phyloP scores from a whole-genome alignment of 257 asterid genomes.

The Jaltomata sinuosa region DNA sequence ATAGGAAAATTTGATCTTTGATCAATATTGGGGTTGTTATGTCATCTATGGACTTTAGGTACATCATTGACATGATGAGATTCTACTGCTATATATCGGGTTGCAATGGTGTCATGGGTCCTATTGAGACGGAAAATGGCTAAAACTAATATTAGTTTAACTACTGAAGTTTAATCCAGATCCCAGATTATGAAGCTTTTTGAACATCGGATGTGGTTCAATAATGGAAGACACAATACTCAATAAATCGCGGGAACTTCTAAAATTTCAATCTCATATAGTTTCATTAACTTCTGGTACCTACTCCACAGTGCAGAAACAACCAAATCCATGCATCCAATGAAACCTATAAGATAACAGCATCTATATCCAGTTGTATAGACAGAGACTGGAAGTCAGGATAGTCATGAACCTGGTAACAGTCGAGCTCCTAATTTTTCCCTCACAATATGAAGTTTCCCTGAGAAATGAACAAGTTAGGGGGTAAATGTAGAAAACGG shows the following conservation, averaged over 20 bases:
- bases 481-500: not conserved
- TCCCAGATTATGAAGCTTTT: not conserved
- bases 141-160: not conserved
- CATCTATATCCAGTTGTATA: not conserved
- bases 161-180: not conserved
- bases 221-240: not conserved
- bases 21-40: not conserved
- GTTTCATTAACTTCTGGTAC: not conserved
- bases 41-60: not conserved
- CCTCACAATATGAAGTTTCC: not conserved
- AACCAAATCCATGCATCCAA: not conserved
- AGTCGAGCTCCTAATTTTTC: not conserved
- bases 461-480: not conserved
- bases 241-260: not conserved
- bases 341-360: not conserved
- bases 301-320: not conserved
- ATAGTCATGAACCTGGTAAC: not conserved
- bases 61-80: not conserved
- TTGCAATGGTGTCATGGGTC: not conserved
- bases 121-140: not conserved
- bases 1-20: not conserved
- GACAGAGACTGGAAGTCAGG: not conserved
- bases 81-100: not conserved
- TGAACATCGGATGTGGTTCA: not conserved
- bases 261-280: not conserved